Conservation (phyloP, 306 rosid species). For the Prunus davidiana region DNA sequence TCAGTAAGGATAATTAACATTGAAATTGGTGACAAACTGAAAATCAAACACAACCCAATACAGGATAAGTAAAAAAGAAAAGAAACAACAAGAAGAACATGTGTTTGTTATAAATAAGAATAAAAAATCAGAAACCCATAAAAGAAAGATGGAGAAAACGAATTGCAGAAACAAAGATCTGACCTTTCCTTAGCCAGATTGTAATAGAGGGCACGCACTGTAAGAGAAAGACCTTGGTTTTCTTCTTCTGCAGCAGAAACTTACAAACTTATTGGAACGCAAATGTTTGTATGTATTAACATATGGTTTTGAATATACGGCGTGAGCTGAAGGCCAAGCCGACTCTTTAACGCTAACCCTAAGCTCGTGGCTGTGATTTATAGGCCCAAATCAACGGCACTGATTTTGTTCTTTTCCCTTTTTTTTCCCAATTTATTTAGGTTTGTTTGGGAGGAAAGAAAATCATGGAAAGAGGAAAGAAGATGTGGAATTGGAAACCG, state of each 20-base stretch:
- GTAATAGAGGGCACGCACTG: constrained; percentile 1
- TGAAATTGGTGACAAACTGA: not conserved
- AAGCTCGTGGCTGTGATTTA: constrained; percentile 6
- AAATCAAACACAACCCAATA: constrained; percentile 4
- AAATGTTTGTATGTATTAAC: not conserved
- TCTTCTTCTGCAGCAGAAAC: not conserved
- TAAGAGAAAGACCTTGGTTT: not conserved
- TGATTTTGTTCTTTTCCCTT: not conserved
- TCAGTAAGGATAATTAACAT: not conserved
- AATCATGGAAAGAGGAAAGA: not conserved
- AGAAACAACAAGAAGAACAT: constrained; percentile 2
- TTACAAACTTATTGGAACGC: not conserved
- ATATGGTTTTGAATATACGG: constrained; percentile 12
- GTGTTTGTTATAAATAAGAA: not conserved
- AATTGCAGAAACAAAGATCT: constrained; percentile 17
- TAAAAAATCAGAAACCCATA: constrained; percentile 19
- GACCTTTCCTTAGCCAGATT: constrained; percentile 41
- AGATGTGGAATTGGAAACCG: not conserved
- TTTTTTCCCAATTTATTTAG: not conserved
- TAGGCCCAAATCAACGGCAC: constrained; percentile 14
- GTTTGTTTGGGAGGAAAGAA: not conserved
- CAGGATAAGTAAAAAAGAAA: not conserved
- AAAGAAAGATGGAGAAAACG: not conserved
- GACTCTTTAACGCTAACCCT: constrained; percentile 12
- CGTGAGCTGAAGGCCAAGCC: constrained; percentile 13